Percentiles rank a stretch among this genome's conserved stretches.
These are phyloP conservation scores for Trametes cubensis DNA, from an alignment of 768 basidiomycete species.

Conservation along the genomic window DNA sequence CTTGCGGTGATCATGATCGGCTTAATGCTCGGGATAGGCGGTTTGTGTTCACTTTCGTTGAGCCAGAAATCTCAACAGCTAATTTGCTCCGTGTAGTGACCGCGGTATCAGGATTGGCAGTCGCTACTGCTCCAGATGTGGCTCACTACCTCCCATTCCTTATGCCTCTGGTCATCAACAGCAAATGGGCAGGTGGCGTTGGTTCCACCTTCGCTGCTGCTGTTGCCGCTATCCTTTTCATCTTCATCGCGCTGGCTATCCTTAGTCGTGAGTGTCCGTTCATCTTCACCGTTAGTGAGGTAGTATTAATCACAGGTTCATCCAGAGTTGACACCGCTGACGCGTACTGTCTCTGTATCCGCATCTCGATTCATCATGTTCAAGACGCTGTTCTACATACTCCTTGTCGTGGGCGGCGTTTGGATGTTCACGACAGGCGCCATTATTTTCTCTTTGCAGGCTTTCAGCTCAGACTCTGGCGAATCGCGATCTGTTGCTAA, in stretches of 20 bases:
- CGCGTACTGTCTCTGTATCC: constrained; percentile 65
- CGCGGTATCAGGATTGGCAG: constrained; percentile 66
- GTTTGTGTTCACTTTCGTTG: constrained; percentile 47
- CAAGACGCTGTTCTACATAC: constrained; percentile 62
- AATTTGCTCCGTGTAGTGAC: constrained; percentile 50
- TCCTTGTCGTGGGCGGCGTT: constrained; percentile 54
- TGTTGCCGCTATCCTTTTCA: constrained; percentile 60
- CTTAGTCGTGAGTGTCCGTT: constrained; percentile 56
- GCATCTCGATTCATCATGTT: constrained; percentile 61
- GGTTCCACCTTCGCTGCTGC: constrained; percentile 72
- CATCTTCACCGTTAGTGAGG: background rate
- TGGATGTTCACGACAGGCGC: constrained; percentile 71
- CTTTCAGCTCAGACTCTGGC: constrained; percentile 46
- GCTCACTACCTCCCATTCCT: constrained; percentile 73
- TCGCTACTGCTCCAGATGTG: constrained; percentile 72
- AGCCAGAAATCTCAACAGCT: background rate
- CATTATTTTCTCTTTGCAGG: constrained; percentile 67
- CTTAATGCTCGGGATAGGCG: constrained; percentile 54
- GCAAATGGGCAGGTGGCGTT: constrained; percentile 60
- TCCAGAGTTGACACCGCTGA: constrained; percentile 55
- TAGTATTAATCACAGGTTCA: background rate
- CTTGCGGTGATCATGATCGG: constrained; percentile 51
- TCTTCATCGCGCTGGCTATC: constrained; percentile 51
- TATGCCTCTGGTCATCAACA: constrained; percentile 48
- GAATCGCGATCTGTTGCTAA: constrained; percentile 56